phyloP scores from a whole-genome alignment of 768 basidiomycete genomes.

The Suillus occidentalis region DNA sequence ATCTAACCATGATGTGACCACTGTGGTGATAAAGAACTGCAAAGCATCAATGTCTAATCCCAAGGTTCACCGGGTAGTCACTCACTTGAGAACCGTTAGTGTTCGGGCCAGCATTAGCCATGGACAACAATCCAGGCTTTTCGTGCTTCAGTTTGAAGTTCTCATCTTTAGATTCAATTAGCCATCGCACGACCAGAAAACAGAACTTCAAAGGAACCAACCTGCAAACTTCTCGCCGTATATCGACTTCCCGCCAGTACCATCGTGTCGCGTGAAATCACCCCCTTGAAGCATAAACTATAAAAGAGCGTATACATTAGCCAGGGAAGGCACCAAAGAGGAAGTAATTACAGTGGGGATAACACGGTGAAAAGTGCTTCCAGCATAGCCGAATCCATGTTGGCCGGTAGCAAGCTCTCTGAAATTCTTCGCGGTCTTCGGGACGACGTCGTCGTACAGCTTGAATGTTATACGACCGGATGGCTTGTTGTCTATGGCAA shows the following conservation, averaged over 20 bases:
- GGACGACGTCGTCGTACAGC: slow-evolving; percentile 81
- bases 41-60: neutral
- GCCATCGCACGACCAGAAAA: neutral
- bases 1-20: slow-evolving; percentile 60
- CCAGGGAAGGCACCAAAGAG: neutral
- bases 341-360: slow-evolving; percentile 52
- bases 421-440: slow-evolving; percentile 79
- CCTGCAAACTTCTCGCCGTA: slow-evolving; percentile 49
- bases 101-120: slow-evolving; percentile 86
- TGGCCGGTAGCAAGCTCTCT: slow-evolving; percentile 72
- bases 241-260: slow-evolving; percentile 83
- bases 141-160: slow-evolving; percentile 67
- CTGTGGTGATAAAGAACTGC: slow-evolving; percentile 79
- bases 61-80: neutral
- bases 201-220: neutral
- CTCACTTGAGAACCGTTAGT: slow-evolving; percentile 78
- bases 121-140: slow-evolving; percentile 68
- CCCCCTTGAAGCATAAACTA: slow-evolving; percentile 88
- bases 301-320: neutral
- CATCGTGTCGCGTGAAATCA: slow-evolving; percentile 75
- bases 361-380: slow-evolving; percentile 69
- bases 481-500: slow-evolving; percentile 58
- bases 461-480: slow-evolving; percentile 79
- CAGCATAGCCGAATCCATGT: slow-evolving; percentile 71
- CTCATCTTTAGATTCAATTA: slow-evolving; percentile 47